phyloP scores from a whole-genome alignment of 1,284 basidiomycete species.

The Ceratobasidium papillatum region DNA sequence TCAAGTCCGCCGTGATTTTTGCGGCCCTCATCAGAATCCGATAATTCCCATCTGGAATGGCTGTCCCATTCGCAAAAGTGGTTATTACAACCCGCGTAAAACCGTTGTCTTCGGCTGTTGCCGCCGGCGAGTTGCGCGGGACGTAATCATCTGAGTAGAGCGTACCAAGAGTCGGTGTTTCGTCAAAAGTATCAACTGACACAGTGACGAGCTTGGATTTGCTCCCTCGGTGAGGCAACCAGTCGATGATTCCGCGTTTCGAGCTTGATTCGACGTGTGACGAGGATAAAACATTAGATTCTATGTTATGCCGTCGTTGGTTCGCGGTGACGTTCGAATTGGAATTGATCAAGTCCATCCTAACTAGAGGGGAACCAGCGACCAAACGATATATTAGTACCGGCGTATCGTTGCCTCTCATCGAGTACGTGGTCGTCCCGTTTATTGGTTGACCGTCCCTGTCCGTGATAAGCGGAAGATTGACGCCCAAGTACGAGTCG shows the following conservation, averaged over 20 bases:
- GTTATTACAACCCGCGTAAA: conserved; percentile 13
- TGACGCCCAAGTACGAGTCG: conserved; percentile 22
- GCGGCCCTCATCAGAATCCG: conserved; percentile 37
- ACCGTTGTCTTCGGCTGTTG: conserved; percentile 42
- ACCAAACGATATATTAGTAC: conserved; percentile 47
- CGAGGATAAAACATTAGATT: too few species aligned
- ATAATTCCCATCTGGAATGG: conserved; percentile 44
- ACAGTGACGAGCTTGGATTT: neutral
- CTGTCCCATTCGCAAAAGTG: conserved; percentile 41
- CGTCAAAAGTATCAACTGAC: neutral
- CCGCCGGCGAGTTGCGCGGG: neutral
- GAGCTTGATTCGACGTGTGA: neutral
- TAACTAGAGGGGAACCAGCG: conserved; percentile 51
- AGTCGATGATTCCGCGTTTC: conserved; percentile 7
- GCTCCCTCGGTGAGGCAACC: neutral
- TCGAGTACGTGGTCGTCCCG: conserved; percentile 47
- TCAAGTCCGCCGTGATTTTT: conserved; percentile 40
- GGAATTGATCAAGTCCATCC: conserved; percentile 52
- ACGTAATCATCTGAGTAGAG: conserved; percentile 11
- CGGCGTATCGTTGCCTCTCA: conserved; percentile 44
- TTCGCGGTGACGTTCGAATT: neutral
- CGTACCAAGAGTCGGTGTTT: neutral
- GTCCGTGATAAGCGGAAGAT: conserved; percentile 36
- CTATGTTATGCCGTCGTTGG: neutral
- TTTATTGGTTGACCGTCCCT: neutral